These are phyloP conservation scores for Acanthamoeba healyi DNA, from an alignment of 208 protist genomes.

Conservation along the genomic window DNA sequence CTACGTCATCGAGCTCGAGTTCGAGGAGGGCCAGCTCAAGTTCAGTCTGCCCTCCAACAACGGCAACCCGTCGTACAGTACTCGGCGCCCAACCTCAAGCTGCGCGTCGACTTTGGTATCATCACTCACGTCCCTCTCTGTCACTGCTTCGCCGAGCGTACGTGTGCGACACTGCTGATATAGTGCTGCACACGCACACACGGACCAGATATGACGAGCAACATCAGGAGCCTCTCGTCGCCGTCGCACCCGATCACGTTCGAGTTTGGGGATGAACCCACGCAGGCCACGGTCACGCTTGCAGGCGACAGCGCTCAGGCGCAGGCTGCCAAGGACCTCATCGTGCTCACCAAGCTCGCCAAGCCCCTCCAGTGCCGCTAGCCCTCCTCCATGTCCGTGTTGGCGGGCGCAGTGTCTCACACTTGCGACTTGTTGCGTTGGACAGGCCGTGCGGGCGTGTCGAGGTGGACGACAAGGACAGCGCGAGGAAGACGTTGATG, in stretches of 20 bases:
- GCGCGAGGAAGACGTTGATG: constrained; percentile 27
- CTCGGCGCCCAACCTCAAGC: not conserved
- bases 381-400: too few relatives aligned
- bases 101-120: not conserved
- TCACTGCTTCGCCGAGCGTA: too few relatives aligned
- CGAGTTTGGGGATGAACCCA: constrained; percentile 55
- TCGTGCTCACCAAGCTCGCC: constrained; percentile 68
- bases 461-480: not conserved
- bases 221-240: not conserved
- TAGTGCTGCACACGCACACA: not conserved
- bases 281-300: constrained; percentile 10
- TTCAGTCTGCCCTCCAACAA: constrained; percentile 22
- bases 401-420: too few relatives aligned
- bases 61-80: not conserved
- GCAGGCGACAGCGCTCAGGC: not conserved
- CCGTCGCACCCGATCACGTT: constrained; percentile 58
- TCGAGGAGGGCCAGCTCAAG: not conserved
- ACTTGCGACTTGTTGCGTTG: too few relatives aligned
- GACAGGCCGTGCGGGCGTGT: constrained; percentile 38
- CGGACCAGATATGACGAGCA: constrained; percentile 36
- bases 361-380: constrained; percentile 41
- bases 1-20: constrained; percentile 74
- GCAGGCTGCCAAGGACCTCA: constrained; percentile 50
- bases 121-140: not conserved
- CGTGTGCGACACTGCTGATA: too few relatives aligned